Evolutionary conservation across 805 yeast genomes (phyloP).

Genomic region (Wickerhamiella australiensis): DNA sequence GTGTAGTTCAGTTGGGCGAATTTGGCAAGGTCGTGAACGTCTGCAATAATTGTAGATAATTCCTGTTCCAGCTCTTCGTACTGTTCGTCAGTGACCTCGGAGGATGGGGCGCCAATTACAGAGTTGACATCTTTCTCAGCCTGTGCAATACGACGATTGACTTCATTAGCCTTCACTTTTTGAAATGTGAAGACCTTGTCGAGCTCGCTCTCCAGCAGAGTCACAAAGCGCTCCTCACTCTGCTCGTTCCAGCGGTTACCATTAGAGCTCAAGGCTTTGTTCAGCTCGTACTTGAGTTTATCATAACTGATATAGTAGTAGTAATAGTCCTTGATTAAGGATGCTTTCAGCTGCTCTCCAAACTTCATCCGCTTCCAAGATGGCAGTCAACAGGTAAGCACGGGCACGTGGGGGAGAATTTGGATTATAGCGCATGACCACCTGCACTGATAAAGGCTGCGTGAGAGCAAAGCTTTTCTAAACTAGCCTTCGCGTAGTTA

Average conservation of each 20-base stretch:
- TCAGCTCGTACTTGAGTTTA: slow-evolving; percentile 71
- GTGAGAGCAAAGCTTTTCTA: too few relatives aligned
- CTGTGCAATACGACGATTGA: slow-evolving; percentile 71
- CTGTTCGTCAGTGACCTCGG: slow-evolving; percentile 44
- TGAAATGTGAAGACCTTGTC: slow-evolving; percentile 91
- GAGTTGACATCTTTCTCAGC: slow-evolving; percentile 60
- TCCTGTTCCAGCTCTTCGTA: slow-evolving; percentile 67
- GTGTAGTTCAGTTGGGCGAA: slow-evolving; percentile 88
- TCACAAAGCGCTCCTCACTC: slow-evolving; percentile 71
- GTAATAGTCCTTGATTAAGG: slow-evolving; percentile 79
- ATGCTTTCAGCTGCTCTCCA: slow-evolving; percentile 83
- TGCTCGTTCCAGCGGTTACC: slow-evolving; percentile 59
- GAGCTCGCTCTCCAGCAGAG: slow-evolving; percentile 63
- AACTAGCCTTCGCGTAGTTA: too few relatives aligned
- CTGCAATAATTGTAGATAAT: slow-evolving; percentile 80
- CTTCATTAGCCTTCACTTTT: slow-evolving; percentile 75
- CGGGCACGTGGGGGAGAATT: slow-evolving; percentile 9
- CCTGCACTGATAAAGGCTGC: background rate
- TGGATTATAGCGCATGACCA: background rate
- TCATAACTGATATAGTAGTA: slow-evolving; percentile 88
- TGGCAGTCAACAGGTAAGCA: slow-evolving; percentile 2
- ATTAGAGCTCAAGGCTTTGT: slow-evolving; percentile 46
- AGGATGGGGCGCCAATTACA: slow-evolving; percentile 37
- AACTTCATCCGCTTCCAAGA: slow-evolving; percentile 55
- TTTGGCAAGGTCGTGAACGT: slow-evolving; percentile 92